Evolutionary conservation across 305 asterid genomes (phyloP).

Genomic region (Solanum hybrid): DNA sequence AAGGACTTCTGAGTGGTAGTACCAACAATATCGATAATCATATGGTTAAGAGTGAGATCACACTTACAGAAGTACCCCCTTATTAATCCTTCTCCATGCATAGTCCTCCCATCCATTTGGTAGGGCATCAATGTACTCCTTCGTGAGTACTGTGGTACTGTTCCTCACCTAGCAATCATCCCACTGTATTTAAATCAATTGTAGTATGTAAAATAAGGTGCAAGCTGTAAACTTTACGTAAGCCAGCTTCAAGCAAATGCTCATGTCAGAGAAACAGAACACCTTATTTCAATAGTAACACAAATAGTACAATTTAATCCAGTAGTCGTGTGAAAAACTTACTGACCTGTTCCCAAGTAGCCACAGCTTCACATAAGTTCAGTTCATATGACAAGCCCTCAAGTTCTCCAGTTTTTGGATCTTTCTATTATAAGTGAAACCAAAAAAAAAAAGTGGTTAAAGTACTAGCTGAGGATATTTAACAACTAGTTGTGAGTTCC

Average conservation of each 20-base stretch:
- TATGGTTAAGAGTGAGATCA: constrained; percentile 4
- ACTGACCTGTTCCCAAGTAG: constrained; percentile 99
- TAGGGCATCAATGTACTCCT: constrained; percentile 84
- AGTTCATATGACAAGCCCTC: constrained; percentile 68
- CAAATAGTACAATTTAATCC: background rate
- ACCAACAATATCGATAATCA: background rate
- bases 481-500: background rate
- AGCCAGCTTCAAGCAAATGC: background rate
- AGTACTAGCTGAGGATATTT: background rate
- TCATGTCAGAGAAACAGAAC: background rate
- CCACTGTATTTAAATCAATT: constrained; percentile 66
- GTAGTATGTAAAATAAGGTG: constrained; percentile 22
- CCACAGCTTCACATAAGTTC: constrained; percentile 92
- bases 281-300: background rate
- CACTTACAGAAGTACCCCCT: constrained; percentile 75
- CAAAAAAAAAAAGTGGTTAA: background rate
- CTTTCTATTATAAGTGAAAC: constrained; percentile 48
- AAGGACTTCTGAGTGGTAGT: background rate
- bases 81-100: constrained; percentile 95
- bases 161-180: constrained; percentile 85
- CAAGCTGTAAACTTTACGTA: background rate
- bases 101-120: constrained; percentile 99
- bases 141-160: constrained; percentile 79
- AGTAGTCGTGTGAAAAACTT: constrained; percentile 9
- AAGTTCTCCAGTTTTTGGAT: constrained; percentile 87